These are phyloP conservation scores for Panaeolus cyanescens DNA, from an alignment of 768 basidiomycete genomes.

Conservation along the genomic window DNA sequence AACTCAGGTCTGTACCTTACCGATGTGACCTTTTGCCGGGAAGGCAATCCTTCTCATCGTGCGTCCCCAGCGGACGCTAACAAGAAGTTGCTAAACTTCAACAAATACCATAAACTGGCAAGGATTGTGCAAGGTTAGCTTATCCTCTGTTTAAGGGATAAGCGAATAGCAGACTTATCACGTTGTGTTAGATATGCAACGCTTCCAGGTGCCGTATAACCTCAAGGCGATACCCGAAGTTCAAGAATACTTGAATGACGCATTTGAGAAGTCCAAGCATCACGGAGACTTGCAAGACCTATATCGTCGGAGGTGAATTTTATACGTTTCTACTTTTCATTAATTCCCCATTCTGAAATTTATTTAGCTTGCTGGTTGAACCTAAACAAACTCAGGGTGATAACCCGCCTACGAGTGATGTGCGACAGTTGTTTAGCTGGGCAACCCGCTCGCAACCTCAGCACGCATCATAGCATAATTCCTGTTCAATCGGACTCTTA, in stretches of 20 bases:
- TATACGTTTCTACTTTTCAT: slow-evolving; percentile 5
- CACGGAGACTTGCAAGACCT: slow-evolving; percentile 85
- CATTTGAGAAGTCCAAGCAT: slow-evolving; percentile 74
- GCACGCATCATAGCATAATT: not conserved
- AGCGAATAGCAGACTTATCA: not conserved
- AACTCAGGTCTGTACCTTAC: slow-evolving; percentile 78
- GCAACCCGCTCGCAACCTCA: slow-evolving; percentile 52
- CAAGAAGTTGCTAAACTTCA: slow-evolving; percentile 91
- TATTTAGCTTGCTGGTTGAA: slow-evolving; percentile 72
- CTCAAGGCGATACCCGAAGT: slow-evolving; percentile 90
- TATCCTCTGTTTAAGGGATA: not conserved
- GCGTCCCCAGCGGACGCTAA: slow-evolving; percentile 73
- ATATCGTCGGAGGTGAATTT: slow-evolving; percentile 76
- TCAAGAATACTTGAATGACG: slow-evolving; percentile 73
- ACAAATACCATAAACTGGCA: slow-evolving; percentile 92
- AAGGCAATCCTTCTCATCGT: slow-evolving; percentile 88
- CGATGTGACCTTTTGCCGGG: slow-evolving; percentile 93
- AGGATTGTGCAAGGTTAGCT: slow-evolving; percentile 76
- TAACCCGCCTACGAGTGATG: slow-evolving; percentile 59
- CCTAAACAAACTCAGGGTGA: slow-evolving; percentile 76
- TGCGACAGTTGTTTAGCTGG: slow-evolving; percentile 83
- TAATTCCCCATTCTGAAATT: slow-evolving; percentile 9
- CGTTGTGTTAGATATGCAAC: slow-evolving; percentile 72
- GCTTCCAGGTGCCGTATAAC: slow-evolving; percentile 86
- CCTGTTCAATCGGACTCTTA: not conserved